These are phyloP conservation scores for Phaeosphaeriaceae sp. DNA, from an alignment of 2,329 filamentous ascomycete species.

Conservation along the genomic window DNA sequence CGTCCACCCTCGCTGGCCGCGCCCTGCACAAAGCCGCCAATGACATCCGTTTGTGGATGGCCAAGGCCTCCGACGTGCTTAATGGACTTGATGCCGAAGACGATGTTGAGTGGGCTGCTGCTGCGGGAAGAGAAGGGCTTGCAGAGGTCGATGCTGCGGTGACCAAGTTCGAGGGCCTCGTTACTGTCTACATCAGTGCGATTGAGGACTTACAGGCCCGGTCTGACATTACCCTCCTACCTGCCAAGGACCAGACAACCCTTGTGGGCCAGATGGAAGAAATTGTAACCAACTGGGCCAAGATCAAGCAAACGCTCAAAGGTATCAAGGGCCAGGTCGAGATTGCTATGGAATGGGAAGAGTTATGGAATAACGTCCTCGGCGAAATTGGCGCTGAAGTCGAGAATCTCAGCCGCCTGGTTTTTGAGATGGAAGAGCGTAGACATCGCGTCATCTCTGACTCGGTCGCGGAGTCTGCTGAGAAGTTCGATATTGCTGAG, in stretches of 20 bases:
- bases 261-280: slow-evolving; percentile 89
- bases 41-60: slow-evolving; percentile 93
- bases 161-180: slow-evolving; percentile 81
- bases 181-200: slow-evolving; percentile 91
- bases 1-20: slow-evolving; percentile 80
- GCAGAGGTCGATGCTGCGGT: slow-evolving; percentile 74
- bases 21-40: slow-evolving; percentile 86
- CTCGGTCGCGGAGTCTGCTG: slow-evolving; percentile 67
- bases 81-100: slow-evolving; percentile 90
- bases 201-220: slow-evolving; percentile 89
- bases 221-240: slow-evolving; percentile 74
- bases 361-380: slow-evolving; percentile 91
- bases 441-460: slow-evolving; percentile 74
- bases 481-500: slow-evolving; percentile 78
- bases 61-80: slow-evolving; percentile 88
- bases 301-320: slow-evolving; percentile 78
- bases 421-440: slow-evolving; percentile 98
- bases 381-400: slow-evolving; percentile 92
- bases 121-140: slow-evolving; percentile 82
- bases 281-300: slow-evolving; percentile 83
- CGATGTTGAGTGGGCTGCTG: slow-evolving; percentile 94
- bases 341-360: slow-evolving; percentile 98
- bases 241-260: slow-evolving; percentile 71
- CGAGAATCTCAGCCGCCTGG: slow-evolving; percentile 76
- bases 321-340: slow-evolving; percentile 89